A percentile compares a stretch with the other conserved stretches of the same genome.
Evolutionary conservation across 2,329 filamentous ascomycete species (phyloP).

Genomic region (Furcasterigmium furcatum): DNA sequence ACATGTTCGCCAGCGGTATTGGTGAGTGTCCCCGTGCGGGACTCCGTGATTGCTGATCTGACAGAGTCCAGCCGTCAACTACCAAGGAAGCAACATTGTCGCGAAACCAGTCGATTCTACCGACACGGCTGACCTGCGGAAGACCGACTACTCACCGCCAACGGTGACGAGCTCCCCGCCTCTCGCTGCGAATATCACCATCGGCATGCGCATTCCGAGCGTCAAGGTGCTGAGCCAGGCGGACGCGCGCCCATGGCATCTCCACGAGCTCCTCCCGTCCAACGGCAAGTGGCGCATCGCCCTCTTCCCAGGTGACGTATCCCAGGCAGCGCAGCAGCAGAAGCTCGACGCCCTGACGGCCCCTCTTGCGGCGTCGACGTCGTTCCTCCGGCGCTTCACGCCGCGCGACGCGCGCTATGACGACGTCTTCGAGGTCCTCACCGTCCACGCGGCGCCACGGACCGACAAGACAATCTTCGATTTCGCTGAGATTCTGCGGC

Average conservation of each 20-base stretch:
- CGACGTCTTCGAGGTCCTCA: constrained; percentile 46
- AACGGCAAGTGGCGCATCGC: constrained; percentile 58
- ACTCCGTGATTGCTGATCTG: constrained; percentile 12
- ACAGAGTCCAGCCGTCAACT: constrained; percentile 44
- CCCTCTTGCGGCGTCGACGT: constrained; percentile 22
- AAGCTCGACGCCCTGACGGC: constrained; percentile 45
- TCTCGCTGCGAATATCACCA: constrained; percentile 38
- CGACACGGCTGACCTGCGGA: constrained; percentile 43
- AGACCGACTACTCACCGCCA: constrained; percentile 15
- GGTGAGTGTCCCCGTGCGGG: constrained; percentile 19
- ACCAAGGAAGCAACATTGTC: constrained; percentile 52
- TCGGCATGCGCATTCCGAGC: constrained; percentile 57
- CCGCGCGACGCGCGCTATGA: constrained; percentile 19
- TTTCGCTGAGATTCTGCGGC: constrained; percentile 45
- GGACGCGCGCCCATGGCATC: constrained; percentile 52
- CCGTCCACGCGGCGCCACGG: constrained; percentile 54
- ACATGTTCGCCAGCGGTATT: constrained; percentile 50
- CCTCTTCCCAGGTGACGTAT: constrained; percentile 60
- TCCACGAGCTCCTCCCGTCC: constrained; percentile 53
- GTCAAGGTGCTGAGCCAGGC: constrained; percentile 58
- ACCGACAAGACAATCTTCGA: constrained; percentile 45
- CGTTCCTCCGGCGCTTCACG: constrained; percentile 21
- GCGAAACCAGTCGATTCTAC: constrained; percentile 43
- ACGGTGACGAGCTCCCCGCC: constrained; percentile 28
- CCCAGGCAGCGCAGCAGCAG: constrained; percentile 32